Evolutionary conservation across 768 basidiomycete species (phyloP).

Genomic region (Leccinum variicolor): DNA sequence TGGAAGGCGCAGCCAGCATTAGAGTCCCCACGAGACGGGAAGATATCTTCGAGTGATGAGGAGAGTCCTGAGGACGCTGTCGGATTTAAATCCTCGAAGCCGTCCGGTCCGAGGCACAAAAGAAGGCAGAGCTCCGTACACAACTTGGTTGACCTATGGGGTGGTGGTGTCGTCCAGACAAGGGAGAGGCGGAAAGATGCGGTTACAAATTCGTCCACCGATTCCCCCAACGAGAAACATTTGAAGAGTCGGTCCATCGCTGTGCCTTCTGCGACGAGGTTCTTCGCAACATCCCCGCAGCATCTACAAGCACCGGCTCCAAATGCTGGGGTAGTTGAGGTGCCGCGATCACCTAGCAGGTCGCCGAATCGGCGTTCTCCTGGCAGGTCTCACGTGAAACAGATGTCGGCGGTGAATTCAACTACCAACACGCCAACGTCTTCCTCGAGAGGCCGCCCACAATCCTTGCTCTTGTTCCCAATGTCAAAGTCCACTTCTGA

Average conservation of each 20-base stretch:
- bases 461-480: constrained; percentile 79
- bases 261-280: constrained; percentile 16
- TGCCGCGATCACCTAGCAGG: constrained; percentile 26
- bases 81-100: constrained; percentile 27
- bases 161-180: constrained; percentile 45
- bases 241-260: constrained; percentile 21
- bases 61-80: constrained; percentile 49
- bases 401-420: constrained; percentile 25
- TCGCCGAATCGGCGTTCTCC: constrained; percentile 29
- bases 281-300: constrained; percentile 23
- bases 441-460: constrained; percentile 59
- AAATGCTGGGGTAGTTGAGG: constrained; percentile 13
- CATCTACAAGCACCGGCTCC: constrained; percentile 19
- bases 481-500: constrained; percentile 37
- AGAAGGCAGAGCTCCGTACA: constrained; percentile 80
- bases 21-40: constrained; percentile 23
- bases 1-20: constrained; percentile 42
- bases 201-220: constrained; percentile 14
- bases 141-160: constrained; percentile 77
- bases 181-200: constrained; percentile 42
- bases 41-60: constrained; percentile 55
- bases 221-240: constrained; percentile 16
- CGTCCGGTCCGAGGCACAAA: constrained; percentile 32
- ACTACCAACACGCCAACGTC: constrained; percentile 27
- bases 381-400: constrained; percentile 29